Percentiles rank a stretch among this genome's conserved stretches.
Conservation (phyloP, 352 stramenopile species). For the Thraustochytrium sp. region DNA sequence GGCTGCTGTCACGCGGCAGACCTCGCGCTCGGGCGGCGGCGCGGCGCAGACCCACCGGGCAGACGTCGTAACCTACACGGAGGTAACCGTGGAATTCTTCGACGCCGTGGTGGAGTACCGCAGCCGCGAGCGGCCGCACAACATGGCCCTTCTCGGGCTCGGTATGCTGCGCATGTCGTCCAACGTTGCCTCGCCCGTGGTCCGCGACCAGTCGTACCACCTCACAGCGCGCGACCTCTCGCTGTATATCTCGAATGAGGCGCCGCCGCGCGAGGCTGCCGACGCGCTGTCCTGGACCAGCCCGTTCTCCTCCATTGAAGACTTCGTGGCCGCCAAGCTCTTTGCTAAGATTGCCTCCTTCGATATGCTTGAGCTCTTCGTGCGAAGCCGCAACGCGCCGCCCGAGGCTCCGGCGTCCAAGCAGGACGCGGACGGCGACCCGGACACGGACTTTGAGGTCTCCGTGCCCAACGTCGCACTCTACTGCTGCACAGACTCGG, state of each 20-base stretch:
- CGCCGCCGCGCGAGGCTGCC: background rate
- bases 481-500: slow-evolving; percentile 30
- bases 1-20: background rate
- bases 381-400: background rate
- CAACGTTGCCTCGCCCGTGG: background rate
- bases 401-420: background rate
- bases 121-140: background rate
- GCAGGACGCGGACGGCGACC: background rate
- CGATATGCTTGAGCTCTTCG: slow-evolving; percentile 36
- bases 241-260: slow-evolving; percentile 28
- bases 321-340: slow-evolving; percentile 13
- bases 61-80: slow-evolving; percentile 25
- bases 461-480: slow-evolving; percentile 18
- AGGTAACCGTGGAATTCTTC: slow-evolving; percentile 33
- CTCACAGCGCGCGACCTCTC: background rate
- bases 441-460: background rate
- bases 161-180: slow-evolving; percentile 35
- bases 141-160: background rate
- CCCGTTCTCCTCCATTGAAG: background rate
- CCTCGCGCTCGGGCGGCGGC: background rate
- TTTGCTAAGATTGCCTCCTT: slow-evolving; percentile 33
- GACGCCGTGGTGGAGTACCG: slow-evolving; percentile 14
- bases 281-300: background rate
- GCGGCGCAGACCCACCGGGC: too few relatives aligned
- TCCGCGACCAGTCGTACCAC: slow-evolving; percentile 26